A percentile compares a stretch with the other conserved stretches of the same genome.
phyloP scores from a whole-genome alignment of 768 basidiomycete species.

The Lanmaoa pseudosensibilis region DNA sequence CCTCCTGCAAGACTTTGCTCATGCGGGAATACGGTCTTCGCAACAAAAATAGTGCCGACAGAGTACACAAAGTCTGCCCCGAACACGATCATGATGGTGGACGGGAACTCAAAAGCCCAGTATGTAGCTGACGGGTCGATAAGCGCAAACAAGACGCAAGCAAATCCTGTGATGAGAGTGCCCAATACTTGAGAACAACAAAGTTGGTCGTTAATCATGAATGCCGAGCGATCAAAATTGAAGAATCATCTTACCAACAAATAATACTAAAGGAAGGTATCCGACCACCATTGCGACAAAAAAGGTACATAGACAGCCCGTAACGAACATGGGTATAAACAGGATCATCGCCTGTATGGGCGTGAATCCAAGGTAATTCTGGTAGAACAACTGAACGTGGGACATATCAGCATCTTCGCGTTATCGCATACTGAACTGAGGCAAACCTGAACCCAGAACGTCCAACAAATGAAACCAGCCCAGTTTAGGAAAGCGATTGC shows the following conservation, averaged over 20 bases:
- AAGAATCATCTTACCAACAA: conserved; percentile 48
- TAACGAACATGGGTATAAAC: conserved; percentile 69
- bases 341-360: conserved; percentile 65
- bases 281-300: conserved; percentile 61
- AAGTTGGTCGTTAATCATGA: not conserved
- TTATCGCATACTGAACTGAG: not conserved
- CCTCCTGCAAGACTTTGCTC: conserved; percentile 79
- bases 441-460: conserved; percentile 48
- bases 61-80: conserved; percentile 81
- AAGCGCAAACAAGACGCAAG: conserved; percentile 66
- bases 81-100: conserved; percentile 60
- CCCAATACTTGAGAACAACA: conserved; percentile 43
- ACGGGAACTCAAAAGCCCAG: conserved; percentile 78
- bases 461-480: conserved; percentile 56
- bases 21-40: conserved; percentile 60
- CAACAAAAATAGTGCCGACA: conserved; percentile 71
- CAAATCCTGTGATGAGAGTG: conserved; percentile 54
- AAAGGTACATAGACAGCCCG: conserved; percentile 62
- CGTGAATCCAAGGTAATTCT: conserved; percentile 53
- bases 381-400: conserved; percentile 61
- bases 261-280: conserved; percentile 52
- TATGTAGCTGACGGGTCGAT: conserved; percentile 57
- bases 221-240: not conserved
- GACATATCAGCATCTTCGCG: not conserved
- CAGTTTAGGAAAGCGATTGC: conserved; percentile 64